Evolutionary conservation across 208 protist genomes (phyloP), one percentile per base, ranked within the genome.

Genomic region (Leishmania turanica): DNA sequence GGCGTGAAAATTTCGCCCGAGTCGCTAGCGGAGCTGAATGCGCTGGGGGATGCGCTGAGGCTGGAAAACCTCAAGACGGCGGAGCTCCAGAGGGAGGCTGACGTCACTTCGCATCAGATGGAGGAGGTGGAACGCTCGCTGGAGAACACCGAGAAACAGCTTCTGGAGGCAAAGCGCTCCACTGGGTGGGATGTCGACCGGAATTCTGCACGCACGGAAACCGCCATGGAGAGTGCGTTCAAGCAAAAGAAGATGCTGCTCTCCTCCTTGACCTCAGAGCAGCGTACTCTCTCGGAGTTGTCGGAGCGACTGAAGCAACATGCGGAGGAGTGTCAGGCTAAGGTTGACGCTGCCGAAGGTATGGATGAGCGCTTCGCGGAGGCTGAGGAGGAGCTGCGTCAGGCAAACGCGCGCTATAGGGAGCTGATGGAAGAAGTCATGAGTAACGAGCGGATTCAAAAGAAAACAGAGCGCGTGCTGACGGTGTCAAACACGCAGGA

Each of bases 381-480:
- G 72, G 90, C 94, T 0, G 85, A 93, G 53, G 80, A 91, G 78
- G 80, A 80, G 64, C 77, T 96, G 78, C 81, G 77, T 69, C 65
- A 91, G 78, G 74, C 89, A 70, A 84, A 83, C 69, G 68, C 56
- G 7, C 58, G 88, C 58, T 84, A 92, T 71, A 72, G 82, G 71
- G 81, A 88, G 74, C 72, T 91, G 71, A 31, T 78, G n/a, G 88
- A 90, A 47, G 71, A 97, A 83, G 77, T 94, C 13, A 90, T 87
- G 82, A 93, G 88, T 45, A 87, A 89, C 75, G 87, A 95, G 84
- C 94, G 91, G 17, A 87, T 97, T 21, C 84, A 85, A 64, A 94
- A 95, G 84, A 96, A 95, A 82, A 97, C 95, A 83, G 92, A 97
- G 82, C 89, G 90, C 8, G 70, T 94, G 24, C 80, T 97, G 40